These are phyloP conservation scores for Fusarium coffeatum DNA, from an alignment of 2,329 filamentous ascomycete species.

Conservation along the genomic window DNA sequence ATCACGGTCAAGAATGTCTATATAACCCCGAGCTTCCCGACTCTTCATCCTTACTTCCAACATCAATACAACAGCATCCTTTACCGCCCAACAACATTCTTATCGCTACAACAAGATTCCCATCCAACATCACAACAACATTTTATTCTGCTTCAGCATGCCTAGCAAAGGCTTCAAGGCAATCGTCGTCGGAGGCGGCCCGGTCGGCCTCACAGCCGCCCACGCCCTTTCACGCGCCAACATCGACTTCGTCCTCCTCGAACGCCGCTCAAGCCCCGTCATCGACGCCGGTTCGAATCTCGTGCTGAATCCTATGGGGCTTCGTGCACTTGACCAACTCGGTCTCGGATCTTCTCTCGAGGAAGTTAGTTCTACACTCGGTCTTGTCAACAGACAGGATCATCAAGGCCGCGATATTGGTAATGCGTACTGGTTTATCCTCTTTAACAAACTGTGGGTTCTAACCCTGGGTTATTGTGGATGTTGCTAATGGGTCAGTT, in stretches of 20 bases:
- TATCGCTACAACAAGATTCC: not conserved
- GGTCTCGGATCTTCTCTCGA: conserved; percentile 44
- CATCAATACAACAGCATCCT: not conserved
- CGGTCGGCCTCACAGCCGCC: conserved; percentile 45
- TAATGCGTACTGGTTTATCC: conserved; percentile 38
- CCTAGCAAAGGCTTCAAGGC: conserved; percentile 20
- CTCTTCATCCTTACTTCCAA: too few species aligned
- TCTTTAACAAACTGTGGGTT: conserved; percentile 44
- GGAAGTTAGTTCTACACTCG: conserved; percentile 38
- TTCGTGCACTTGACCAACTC: conserved; percentile 51
- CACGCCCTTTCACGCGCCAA: conserved; percentile 43
- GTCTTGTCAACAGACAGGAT: conserved; percentile 41
- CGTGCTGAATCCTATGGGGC: conserved; percentile 46
- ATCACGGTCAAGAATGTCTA: not conserved
- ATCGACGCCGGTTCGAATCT: conserved; percentile 49
- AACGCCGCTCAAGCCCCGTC: conserved; percentile 46
- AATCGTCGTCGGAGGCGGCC: conserved; percentile 47
- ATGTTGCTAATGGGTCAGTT: conserved; percentile 22
- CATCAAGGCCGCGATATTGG: conserved; percentile 45
- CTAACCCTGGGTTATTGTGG: accelerated
- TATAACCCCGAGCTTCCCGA: not conserved
- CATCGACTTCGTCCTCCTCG: conserved; percentile 56
- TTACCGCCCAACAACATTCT: not conserved
- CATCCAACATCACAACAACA: too few species aligned
- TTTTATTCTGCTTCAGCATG: not conserved